Evolutionary conservation across 2,329 filamentous ascomycete species (phyloP).

Genomic region (Arthroderma sp.): DNA sequence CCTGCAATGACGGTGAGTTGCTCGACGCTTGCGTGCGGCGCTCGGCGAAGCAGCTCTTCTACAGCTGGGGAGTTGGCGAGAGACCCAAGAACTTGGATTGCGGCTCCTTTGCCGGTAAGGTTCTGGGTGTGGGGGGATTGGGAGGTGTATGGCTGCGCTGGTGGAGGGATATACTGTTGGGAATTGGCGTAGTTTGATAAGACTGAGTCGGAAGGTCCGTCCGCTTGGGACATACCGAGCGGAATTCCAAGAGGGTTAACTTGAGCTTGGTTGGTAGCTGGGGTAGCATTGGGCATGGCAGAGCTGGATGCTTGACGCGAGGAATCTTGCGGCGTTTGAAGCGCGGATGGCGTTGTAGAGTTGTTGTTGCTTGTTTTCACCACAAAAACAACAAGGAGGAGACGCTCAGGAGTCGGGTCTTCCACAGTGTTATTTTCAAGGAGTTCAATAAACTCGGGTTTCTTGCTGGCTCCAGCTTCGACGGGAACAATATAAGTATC

Average conservation of each 20-base stretch:
- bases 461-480: conserved; percentile 49
- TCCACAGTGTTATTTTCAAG: conserved; percentile 75
- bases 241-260: neutral
- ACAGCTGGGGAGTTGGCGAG: conserved; percentile 53
- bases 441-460: conserved; percentile 79
- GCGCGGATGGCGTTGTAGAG: conserved; percentile 23
- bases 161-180: conserved; percentile 13
- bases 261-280: neutral
- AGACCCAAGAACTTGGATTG: conserved; percentile 50
- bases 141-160: conserved; percentile 15
- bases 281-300: neutral
- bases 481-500: conserved; percentile 89
- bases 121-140: conserved; percentile 15
- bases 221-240: neutral
- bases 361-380: conserved; percentile 48
- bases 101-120: conserved; percentile 40
- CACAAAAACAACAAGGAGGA: conserved; percentile 74
- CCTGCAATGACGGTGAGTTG: conserved; percentile 63
- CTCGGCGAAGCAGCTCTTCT: conserved; percentile 55
- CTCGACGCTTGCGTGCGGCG: conserved; percentile 51
- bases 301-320: conserved; percentile 16
- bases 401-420: conserved; percentile 54
- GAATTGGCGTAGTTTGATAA: neutral
- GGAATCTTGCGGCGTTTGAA: conserved; percentile 28
- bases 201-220: too few relatives aligned